Percentiles rank a stretch among this genome's conserved stretches.
Evolutionary conservation across 2,329 filamentous ascomycete genomes (phyloP).

Genomic region (Dendrostoma leiphaemia): DNA sequence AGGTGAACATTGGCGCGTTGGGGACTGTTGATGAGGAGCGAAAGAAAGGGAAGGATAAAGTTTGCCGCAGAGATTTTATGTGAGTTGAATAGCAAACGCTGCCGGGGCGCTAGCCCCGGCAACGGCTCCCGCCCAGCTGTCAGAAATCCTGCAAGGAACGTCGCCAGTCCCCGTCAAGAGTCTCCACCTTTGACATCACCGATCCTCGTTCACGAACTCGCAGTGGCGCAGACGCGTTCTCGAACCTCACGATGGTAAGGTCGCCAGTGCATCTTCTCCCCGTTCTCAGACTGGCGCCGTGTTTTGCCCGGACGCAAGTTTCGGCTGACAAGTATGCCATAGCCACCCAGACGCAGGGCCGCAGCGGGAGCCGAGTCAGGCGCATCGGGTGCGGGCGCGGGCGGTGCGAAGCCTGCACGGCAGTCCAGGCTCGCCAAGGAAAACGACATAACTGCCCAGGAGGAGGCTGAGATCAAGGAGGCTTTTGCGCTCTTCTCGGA

Average conservation of each 20-base stretch:
- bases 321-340: constrained; percentile 8
- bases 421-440: constrained; percentile 90
- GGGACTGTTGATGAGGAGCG: not conserved
- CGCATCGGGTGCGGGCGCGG: constrained; percentile 27
- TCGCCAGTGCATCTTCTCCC: not conserved
- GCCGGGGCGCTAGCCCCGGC: not conserved
- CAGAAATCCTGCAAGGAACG: not conserved
- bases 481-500: constrained; percentile 81
- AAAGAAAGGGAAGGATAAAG: not conserved
- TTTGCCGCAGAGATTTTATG: constrained; percentile 9
- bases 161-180: not conserved
- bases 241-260: constrained; percentile 15
- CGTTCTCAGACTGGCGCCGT: too few relatives aligned
- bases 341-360: constrained; percentile 56
- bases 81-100: not conserved
- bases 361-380: constrained; percentile 27
- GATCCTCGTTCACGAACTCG: not conserved
- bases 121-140: too few relatives aligned
- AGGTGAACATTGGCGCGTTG: not conserved
- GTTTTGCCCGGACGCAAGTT: not conserved
- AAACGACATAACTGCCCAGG: constrained; percentile 77
- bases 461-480: constrained; percentile 89
- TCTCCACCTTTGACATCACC: constrained; percentile 18
- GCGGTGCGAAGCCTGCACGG: constrained; percentile 45
- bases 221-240: constrained; percentile 7